A percentile compares a stretch with the other conserved stretches of the same genome.
phyloP scores from a whole-genome alignment of 176 grass and related monocot species.

The Bothriochloa decipiens region DNA sequence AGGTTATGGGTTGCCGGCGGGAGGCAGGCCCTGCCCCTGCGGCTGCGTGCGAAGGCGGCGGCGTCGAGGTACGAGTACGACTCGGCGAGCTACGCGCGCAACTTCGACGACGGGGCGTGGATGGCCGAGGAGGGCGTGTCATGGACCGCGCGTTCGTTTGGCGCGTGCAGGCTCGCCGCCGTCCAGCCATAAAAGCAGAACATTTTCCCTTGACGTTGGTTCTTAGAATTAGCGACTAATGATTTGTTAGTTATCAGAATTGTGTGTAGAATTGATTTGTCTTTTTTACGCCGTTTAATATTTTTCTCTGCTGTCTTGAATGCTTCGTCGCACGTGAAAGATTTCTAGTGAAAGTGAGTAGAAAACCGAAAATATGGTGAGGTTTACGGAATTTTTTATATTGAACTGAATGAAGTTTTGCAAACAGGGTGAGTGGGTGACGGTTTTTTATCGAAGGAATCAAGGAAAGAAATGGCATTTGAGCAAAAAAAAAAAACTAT shows the following conservation, averaged over 20 bases:
- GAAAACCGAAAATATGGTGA: background rate
- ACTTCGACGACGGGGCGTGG: constrained; percentile 74
- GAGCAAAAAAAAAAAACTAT: background rate
- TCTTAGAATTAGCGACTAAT: background rate
- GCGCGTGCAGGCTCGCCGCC: constrained; percentile 31
- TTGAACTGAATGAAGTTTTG: background rate
- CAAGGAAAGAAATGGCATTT: background rate
- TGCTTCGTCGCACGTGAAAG: background rate
- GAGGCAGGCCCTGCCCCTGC: background rate
- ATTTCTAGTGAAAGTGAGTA: background rate
- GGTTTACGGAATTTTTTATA: too few species aligned
- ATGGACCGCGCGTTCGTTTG: constrained; percentile 44
- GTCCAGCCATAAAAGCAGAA: background rate
- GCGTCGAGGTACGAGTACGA: constrained; percentile 53
- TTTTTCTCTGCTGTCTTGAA: background rate
- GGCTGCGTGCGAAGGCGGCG: background rate
- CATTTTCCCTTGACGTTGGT: background rate
- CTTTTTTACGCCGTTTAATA: background rate
- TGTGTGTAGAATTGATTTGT: background rate
- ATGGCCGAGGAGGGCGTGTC: constrained; percentile 59
- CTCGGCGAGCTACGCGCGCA: constrained; percentile 56
- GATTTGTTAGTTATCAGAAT: background rate
- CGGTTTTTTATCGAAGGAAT: background rate
- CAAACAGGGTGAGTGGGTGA: background rate
- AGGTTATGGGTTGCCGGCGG: background rate